Evolutionary conservation across 1,139 yeast species (phyloP), one percentile per base, ranked within the genome.

Genomic region (Suhomyces atakaporum): DNA sequence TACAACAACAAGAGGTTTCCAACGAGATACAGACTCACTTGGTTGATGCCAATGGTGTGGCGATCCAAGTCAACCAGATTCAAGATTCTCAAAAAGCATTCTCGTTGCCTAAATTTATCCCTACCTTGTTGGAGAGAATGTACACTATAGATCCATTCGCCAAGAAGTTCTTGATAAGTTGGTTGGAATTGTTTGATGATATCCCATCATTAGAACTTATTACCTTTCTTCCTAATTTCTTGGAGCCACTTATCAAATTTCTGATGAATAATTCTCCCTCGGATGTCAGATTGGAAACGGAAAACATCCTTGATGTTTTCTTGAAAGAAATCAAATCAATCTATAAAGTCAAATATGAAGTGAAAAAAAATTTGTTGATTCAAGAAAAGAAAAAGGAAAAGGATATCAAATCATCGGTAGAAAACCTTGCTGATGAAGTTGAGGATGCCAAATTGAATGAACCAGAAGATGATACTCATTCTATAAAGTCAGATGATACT

Each of bases 101-200:
- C 53, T 84, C 94, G 7, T 67, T 94, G 32, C 85, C 89, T 0
- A 84, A 84, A 52, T 94, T 94, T 60, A 86, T 94, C 27, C 98
- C 98, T 0, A 69, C 95, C 7, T 66, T 94, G 33, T 79, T 86
- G 48, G 98, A 94, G 58, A 72, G 98, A 47, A 87, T 94, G 64
- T 88, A 88, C 54, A 92, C 92, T 2, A 83, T 86, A 24, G 95
- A 92, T 50, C 97, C 97, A 4, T 87, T 86, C 55, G 90, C 97
- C 0, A 76, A 96, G 47, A 84, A 89, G 64, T 92, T 92, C 52
- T 66, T 94, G 43, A 92, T 92, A 8, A 84, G 95, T 34, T 94
- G 98, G 98, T 74, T 94, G 34, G 86, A 89, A 42, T 74, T 94
- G 16, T 70, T 94, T 35, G 95, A 92, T 58, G 89, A 94, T 15